A percentile compares a stretch with the other conserved stretches of the same genome.
phyloP scores from a whole-genome alignment of 345 rosid species.

The Euphorbia pulcherrima region DNA sequence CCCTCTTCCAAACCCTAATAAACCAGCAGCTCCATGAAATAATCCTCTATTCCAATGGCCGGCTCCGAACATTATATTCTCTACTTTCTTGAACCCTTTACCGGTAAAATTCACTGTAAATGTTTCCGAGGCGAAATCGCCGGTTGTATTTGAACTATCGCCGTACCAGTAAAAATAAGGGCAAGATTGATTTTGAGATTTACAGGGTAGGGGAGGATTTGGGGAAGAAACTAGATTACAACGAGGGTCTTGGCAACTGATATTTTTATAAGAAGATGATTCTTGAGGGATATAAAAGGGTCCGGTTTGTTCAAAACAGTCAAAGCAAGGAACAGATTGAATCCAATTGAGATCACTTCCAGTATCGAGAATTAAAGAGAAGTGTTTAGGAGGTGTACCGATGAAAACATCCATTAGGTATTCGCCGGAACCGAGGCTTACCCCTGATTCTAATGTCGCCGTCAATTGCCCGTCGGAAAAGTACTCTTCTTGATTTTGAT shows the following conservation, averaged over 20 bases:
- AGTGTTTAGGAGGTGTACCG: conserved; percentile 89
- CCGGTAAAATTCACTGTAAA: conserved; percentile 70
- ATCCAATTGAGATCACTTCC: conserved; percentile 97
- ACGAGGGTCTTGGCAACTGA: conserved; percentile 59
- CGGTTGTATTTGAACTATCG: conserved; percentile 83
- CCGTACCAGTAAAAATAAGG: conserved; percentile 88
- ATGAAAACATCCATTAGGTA: conserved; percentile 89
- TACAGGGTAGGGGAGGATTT: conserved; percentile 61
- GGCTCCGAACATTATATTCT: conserved; percentile 82
- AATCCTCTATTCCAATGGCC: conserved; percentile 92
- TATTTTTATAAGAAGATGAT: conserved; percentile 58
- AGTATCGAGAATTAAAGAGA: conserved; percentile 87
- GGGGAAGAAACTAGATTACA: conserved; percentile 73
- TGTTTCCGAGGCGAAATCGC: conserved; percentile 74
- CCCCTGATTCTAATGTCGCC: conserved; percentile 84
- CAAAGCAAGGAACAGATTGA: conserved; percentile 81
- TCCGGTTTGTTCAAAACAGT: conserved; percentile 81
- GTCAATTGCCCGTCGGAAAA: conserved; percentile 47
- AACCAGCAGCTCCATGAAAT: conserved; percentile 79
- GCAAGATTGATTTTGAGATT: conserved; percentile 57
- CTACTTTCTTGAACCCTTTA: conserved; percentile 39
- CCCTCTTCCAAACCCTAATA: conserved; percentile 86
- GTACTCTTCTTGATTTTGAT: conserved; percentile 34
- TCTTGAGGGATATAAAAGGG: conserved; percentile 64
- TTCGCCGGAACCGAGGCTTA: conserved; percentile 80